Base-by-base conservation (phyloP, 1,284 basidiomycete genomes). In the Cutaneotrichosporon curvatum region DNA sequence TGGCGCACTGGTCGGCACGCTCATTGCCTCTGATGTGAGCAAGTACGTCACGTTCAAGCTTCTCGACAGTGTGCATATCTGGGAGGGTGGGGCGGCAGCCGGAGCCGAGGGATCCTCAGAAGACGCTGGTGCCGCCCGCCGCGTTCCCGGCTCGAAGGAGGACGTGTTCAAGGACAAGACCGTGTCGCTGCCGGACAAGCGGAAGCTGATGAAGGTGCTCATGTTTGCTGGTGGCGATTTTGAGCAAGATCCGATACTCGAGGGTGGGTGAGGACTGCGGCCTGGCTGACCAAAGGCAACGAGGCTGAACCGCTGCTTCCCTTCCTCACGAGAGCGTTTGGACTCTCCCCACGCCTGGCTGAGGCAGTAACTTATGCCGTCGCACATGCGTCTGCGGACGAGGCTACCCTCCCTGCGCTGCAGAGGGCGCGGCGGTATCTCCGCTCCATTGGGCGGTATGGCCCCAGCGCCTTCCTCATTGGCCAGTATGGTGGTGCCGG, bases 401-500 rank as follows among this genome's bases (percentile, higher is more conserved):
- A 91, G 45, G 71, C 76, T 1, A 79, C 82, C 0, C 63, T 81
- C 8, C 76, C 78, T 1, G 80, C 84, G 0, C 70, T 95, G 3
- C 67, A 69, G 20, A 80, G 89, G 10, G 73, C 90, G 16, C 78
- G 82, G 12, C 72, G 75, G 23, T 90, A 88, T 63, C 76, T 97
- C 19, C 79, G 76, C 34, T 87, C 89, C 1, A 74, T 83, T 12
- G 92, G 94, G 2, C 78, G 87, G 25, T 97, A 95, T 62, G 94
- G 94, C 6, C 73, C 85, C 10, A 89, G 87, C 0, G 83, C 94
- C 0, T 97, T 92, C 71, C 79, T 98, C 14, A 78, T 97, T 4
- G 89, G 88, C 0, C 91, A 96, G 60, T 97, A 96, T 65, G 94
- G 94, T 23, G 89, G 91, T 4, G 76, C 83, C 0, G 90, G 91